Evolutionary conservation across 2,329 filamentous ascomycete species (phyloP).

Genomic region (Pseudopyricularia javanii): DNA sequence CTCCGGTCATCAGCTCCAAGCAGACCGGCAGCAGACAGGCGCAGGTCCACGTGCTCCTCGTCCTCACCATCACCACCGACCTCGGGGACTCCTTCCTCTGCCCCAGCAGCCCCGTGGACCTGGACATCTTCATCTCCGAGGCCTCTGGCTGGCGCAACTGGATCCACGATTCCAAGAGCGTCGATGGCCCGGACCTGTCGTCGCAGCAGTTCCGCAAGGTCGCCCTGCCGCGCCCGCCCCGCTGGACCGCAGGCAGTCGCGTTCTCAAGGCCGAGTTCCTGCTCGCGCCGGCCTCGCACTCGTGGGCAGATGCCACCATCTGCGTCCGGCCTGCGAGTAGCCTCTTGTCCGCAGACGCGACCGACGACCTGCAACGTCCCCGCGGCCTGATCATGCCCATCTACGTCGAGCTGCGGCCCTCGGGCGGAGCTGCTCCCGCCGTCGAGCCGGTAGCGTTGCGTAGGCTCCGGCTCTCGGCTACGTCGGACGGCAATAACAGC

Average conservation of each 20-base stretch:
- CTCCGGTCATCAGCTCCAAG: constrained; percentile 20
- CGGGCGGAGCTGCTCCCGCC: constrained; percentile 1
- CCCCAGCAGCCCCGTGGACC: constrained; percentile 28
- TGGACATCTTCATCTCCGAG: constrained; percentile 17
- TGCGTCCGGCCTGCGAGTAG: constrained; percentile 13
- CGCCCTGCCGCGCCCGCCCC: background rate
- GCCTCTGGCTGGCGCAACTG: background rate
- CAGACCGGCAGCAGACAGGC: constrained; percentile 7
- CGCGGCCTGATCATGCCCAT: constrained; percentile 30
- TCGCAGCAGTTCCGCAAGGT: background rate
- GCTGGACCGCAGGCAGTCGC: constrained; percentile 20
- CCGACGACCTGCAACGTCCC: constrained; percentile 10
- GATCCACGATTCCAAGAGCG: constrained; percentile 3
- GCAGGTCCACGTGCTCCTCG: constrained; percentile 23
- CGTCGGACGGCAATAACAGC: background rate
- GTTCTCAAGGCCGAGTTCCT: constrained; percentile 22
- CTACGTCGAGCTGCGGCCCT: constrained; percentile 20
- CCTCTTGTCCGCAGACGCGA: background rate
- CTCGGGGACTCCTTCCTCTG: constrained; percentile 41
- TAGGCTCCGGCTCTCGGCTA: constrained; percentile 14
- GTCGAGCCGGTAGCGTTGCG: constrained; percentile 16
- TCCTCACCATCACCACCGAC: constrained; percentile 45
- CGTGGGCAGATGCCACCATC: constrained; percentile 7
- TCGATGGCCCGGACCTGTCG: constrained; percentile 15
- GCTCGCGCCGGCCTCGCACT: constrained; percentile 7